A percentile compares a stretch with the other conserved stretches of the same genome.
These are phyloP conservation scores for Carex cristatella DNA, from an alignment of 176 grass and related monocot species.

Conservation along the genomic window DNA sequence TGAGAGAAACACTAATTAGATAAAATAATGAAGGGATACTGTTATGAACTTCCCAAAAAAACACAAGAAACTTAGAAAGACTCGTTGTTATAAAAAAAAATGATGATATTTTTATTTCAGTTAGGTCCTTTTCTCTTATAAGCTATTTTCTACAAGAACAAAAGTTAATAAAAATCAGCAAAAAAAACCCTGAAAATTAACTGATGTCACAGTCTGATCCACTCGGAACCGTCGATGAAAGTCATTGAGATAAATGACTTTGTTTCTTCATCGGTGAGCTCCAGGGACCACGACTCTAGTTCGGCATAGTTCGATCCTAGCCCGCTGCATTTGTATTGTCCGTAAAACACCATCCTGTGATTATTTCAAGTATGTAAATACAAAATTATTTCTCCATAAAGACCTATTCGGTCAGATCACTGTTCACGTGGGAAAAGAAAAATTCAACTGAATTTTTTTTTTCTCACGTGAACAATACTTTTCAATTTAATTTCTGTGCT, in stretches of 20 bases:
- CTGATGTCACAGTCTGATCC: constrained; percentile 46
- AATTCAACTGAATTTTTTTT: too few relatives aligned
- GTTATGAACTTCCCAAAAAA: neutral
- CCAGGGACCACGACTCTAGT: constrained; percentile 62
- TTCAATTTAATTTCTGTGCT: too few relatives aligned
- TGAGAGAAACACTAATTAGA: neutral
- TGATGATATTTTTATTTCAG: constrained; percentile 7
- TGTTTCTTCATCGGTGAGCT: constrained; percentile 87
- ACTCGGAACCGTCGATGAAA: constrained; percentile 77
- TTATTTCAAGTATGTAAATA: neutral
- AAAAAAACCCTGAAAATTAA: neutral
- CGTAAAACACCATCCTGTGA: constrained; percentile 95
- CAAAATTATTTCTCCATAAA: too few relatives aligned
- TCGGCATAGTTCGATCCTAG: constrained; percentile 48
- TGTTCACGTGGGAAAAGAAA: too few relatives aligned
- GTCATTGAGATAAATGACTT: constrained; percentile 67
- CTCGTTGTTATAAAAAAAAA: neutral
- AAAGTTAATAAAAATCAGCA: neutral
- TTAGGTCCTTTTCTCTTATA: constrained; percentile 12
- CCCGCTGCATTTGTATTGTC: constrained; percentile 89
- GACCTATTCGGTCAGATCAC: too few relatives aligned
- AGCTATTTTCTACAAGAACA: constrained; percentile 21
- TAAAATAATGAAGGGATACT: neutral
- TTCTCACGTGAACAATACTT: too few relatives aligned
- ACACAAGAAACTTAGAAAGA: neutral